Conservation (phyloP, 2,329 filamentous ascomycete species). For the Hypoxylon rubiginosum region DNA sequence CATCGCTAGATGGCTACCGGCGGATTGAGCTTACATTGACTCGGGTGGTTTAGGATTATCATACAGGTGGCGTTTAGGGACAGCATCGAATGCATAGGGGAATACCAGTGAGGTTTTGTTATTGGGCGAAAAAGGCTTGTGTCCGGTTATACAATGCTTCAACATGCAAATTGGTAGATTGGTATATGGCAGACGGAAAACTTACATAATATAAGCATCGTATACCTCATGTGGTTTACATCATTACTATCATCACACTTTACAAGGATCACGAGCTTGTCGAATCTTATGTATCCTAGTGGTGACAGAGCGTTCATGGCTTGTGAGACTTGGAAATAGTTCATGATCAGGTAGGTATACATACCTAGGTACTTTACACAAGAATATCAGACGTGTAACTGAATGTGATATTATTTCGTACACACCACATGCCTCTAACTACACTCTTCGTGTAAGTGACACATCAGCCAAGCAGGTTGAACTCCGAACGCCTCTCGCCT, state of each 20-base stretch:
- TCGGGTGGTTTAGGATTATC: constrained; percentile 39
- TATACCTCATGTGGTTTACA: neutral
- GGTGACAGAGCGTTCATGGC: neutral
- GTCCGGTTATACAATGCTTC: constrained; percentile 6
- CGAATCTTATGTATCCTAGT: neutral
- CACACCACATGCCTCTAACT: neutral
- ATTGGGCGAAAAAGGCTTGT: constrained; percentile 27
- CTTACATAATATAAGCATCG: neutral
- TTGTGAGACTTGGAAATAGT: neutral
- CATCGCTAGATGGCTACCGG: constrained; percentile 47
- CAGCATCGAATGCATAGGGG: constrained; percentile 44
- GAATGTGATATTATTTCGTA: constrained; percentile 11
- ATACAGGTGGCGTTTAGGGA: constrained; percentile 48
- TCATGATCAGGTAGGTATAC: too few species aligned
- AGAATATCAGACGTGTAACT: too few species aligned
- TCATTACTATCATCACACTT: neutral
- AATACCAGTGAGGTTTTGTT: constrained; percentile 40
- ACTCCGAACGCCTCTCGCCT: constrained; percentile 35
- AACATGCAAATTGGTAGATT: constrained; percentile 34
- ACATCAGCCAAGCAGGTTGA: neutral
- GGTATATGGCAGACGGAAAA: constrained; percentile 23
- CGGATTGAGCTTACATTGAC: constrained; percentile 34
- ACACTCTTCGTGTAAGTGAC: neutral
- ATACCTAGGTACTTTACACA: too few species aligned
- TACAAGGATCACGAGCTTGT: neutral